Base-by-base conservation (phyloP, 2,329 filamentous ascomycete species). In the Clonostachys rhizophaga region DNA sequence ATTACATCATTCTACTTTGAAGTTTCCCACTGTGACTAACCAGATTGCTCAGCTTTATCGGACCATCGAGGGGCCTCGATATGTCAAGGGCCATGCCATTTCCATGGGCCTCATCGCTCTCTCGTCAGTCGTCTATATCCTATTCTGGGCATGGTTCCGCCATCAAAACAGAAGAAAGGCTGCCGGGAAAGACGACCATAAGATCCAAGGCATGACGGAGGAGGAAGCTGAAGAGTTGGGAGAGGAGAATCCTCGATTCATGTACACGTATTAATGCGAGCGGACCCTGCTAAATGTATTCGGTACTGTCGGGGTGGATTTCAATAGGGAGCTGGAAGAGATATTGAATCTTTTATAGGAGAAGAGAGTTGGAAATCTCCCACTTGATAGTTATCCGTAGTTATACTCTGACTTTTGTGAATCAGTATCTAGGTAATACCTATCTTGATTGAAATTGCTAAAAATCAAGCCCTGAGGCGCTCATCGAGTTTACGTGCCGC, bases 1-100 rank as follows among this genome's bases (percentile, higher is more conserved):
- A 1, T 33, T 14, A 9, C 7, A 41, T 20, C 7, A 36, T 34
- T 41, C 14, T n/a, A 4, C 18, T 13, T 39, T 34, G 20, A 24
- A 18, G 18, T 17, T 9, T 17, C n/a, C 7, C 8, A 18, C 16
- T 24, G 13, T n/a, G 39, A n/a, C 50, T 57, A 36, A 58, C 33
- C 8, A 13, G 4, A 0, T 2, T 35, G 9, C 1, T 10, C 36
- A 63, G 60, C 17, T 63, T 13, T 63, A 63, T 42, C 48, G 50
- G 45, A 60, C 56, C 1, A 33, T 35, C 2, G 70, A 72, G 37
- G 69, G 62, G 0, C 73, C 72, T 1, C 66, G 70, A 1, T 79
- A 71, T 49, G 58, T 75, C 40, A 68, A 66, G 39, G 75, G 76
- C 1, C 74, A 79, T 52, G 73, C 73, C 2, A 65, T 78, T 14